phyloP scores from a whole-genome alignment of 345 rosid genomes.

The Raphanus sativus region DNA sequence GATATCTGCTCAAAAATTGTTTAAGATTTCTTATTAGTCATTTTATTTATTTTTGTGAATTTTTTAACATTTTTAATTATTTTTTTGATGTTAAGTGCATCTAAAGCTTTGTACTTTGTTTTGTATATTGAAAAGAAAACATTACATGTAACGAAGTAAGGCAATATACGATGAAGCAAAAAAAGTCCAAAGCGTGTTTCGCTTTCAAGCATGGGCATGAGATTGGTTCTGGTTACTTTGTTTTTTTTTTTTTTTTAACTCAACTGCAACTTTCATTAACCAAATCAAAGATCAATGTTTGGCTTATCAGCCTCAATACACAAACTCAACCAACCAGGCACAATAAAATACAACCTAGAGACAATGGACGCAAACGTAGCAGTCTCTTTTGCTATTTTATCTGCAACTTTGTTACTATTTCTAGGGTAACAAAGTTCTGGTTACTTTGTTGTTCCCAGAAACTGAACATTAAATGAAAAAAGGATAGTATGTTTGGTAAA shows the following conservation, averaged over 20 bases:
- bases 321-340: no score
- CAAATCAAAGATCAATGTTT: no score
- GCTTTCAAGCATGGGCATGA: slow-evolving; percentile 2
- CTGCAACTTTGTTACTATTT: no score
- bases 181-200: not conserved
- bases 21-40: not conserved
- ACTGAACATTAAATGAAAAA: slow-evolving; percentile 3
- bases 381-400: no score
- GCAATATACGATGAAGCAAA: not conserved
- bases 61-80: not conserved
- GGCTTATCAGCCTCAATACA: no score
- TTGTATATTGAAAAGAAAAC: not conserved
- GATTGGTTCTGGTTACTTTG: not conserved
- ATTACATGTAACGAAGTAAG: not conserved
- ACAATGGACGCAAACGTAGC: no score
- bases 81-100: not conserved
- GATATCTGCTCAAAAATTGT: not conserved
- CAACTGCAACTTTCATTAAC: no score
- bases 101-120: not conserved
- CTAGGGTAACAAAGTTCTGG: not conserved
- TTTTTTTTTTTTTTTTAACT: no score
- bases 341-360: no score
- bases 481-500: not conserved
- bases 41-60: not conserved
- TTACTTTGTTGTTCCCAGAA: slow-evolving; percentile 1